These are phyloP conservation scores for Microstegium vimineum DNA, from an alignment of 176 grass and related monocot species.

Conservation along the genomic window DNA sequence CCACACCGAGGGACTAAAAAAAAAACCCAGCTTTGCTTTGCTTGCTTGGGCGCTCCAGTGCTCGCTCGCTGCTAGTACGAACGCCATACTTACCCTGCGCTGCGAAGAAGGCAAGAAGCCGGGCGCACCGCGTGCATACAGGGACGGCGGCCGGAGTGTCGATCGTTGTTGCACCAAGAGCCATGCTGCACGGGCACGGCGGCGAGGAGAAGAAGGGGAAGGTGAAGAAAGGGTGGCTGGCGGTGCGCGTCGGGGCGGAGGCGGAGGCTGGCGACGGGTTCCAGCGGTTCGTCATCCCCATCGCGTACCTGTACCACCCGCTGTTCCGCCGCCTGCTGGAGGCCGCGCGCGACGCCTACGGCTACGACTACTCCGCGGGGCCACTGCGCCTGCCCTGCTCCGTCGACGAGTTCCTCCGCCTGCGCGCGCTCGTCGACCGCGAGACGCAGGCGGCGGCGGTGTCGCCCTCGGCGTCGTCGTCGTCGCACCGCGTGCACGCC, in stretches of 20 bases:
- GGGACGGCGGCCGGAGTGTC: not conserved
- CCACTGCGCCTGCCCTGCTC: slow-evolving; percentile 80
- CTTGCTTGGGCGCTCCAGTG: not conserved
- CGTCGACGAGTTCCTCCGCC: slow-evolving; percentile 82
- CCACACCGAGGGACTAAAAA: not conserved
- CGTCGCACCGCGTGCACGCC: slow-evolving; percentile 34
- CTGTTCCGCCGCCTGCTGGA: slow-evolving; percentile 65
- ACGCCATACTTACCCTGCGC: not conserved
- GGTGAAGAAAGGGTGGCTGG: slow-evolving; percentile 95
- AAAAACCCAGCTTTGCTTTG: too few species aligned
- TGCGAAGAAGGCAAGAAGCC: not conserved
- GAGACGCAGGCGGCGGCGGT: slow-evolving; percentile 24
- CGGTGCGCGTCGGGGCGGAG: slow-evolving; percentile 69
- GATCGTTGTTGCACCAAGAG: not conserved
- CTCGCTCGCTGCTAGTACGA: not conserved
- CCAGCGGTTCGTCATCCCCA: slow-evolving; percentile 79
- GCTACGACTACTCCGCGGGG: slow-evolving; percentile 60
- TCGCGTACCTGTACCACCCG: slow-evolving; percentile 89
- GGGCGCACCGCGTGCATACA: not conserved
- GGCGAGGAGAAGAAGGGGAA: slow-evolving; percentile 66
- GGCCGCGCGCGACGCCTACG: slow-evolving; percentile 69
- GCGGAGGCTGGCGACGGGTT: too few species aligned
- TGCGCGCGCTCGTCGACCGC: slow-evolving; percentile 60
- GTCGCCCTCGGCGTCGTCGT: not conserved
- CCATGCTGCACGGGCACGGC: slow-evolving; percentile 25